Conservation (phyloP, 495 filamentous ascomycete species). For the Coniosporium apollinis region DNA sequence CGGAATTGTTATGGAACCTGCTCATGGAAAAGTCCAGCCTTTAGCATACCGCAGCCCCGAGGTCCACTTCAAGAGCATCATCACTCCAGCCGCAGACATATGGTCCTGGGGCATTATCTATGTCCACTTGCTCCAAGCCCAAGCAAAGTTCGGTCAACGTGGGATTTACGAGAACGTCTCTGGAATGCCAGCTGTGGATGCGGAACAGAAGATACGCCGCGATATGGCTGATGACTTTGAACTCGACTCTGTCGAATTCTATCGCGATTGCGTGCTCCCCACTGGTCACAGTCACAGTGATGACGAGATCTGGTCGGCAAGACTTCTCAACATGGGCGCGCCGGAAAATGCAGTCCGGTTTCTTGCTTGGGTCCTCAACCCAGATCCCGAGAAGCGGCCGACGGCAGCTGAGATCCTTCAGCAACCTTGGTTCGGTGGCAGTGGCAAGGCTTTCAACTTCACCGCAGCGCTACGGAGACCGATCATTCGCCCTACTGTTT, state of each 20-base stretch:
- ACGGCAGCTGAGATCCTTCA: slow-evolving; percentile 3
- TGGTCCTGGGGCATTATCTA: slow-evolving; percentile 9
- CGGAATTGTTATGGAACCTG: slow-evolving; percentile 7
- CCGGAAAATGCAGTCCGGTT: slow-evolving; percentile 5
- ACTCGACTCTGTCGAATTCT: slow-evolving; percentile 4
- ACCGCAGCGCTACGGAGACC: no score
- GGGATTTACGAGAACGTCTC: slow-evolving; percentile 8
- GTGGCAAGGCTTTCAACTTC: no score
- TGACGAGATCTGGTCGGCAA: no score
- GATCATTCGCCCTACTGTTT: no score
- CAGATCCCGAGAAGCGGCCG: slow-evolving; percentile 6
- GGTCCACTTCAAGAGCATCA: slow-evolving; percentile 7
- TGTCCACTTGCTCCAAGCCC: slow-evolving; percentile 7
- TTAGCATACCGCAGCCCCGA: slow-evolving; percentile 8
- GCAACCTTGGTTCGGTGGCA: background rate
- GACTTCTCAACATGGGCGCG: slow-evolving; percentile 1
- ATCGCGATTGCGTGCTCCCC: slow-evolving; percentile 4
- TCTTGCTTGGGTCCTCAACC: slow-evolving; percentile 4
- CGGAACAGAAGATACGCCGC: slow-evolving; percentile 5
- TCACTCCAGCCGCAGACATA: slow-evolving; percentile 6
- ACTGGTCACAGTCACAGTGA: slow-evolving; percentile 5
- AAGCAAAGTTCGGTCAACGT: slow-evolving; percentile 1
- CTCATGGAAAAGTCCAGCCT: slow-evolving; percentile 6
- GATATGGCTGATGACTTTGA: slow-evolving; percentile 7
- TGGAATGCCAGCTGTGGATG: background rate